Conservation (phyloP, 768 basidiomycete genomes). For the Suillus discolor region DNA sequence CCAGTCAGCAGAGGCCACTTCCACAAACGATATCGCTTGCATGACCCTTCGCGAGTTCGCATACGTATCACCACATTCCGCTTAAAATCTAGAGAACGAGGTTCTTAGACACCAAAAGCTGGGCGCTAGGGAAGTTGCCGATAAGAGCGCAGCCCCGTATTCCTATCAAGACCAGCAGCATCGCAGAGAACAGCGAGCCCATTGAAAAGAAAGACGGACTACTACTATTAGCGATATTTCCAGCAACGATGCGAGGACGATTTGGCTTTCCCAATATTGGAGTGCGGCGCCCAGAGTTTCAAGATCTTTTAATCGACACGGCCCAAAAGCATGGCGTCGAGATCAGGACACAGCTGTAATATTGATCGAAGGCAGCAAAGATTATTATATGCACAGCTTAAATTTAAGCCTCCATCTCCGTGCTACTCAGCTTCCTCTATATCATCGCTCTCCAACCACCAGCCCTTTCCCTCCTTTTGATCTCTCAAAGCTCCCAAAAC, state of each 20-base stretch:
- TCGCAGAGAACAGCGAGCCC: too few relatives aligned
- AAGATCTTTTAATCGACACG: conserved; percentile 31
- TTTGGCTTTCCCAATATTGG: conserved; percentile 33
- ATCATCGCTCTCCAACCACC: conserved; percentile 57
- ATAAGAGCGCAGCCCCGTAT: too few relatives aligned
- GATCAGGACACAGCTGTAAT: conserved; percentile 19
- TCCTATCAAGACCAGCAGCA: too few relatives aligned
- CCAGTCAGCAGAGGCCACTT: too few relatives aligned
- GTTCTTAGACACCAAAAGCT: not conserved
- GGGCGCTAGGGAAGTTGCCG: too few relatives aligned
- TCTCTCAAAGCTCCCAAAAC: conserved; percentile 26
- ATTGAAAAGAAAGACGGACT: too few relatives aligned
- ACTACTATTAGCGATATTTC: conserved; percentile 17
- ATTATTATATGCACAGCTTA: not conserved
- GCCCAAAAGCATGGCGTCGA: conserved; percentile 34
- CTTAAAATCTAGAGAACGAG: too few relatives aligned
- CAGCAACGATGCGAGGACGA: conserved; percentile 15
- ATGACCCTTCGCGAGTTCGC: too few relatives aligned
- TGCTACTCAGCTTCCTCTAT: conserved; percentile 47
- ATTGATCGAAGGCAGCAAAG: not conserved
- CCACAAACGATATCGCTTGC: too few relatives aligned
- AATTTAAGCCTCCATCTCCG: not conserved
- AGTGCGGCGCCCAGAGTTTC: conserved; percentile 34
- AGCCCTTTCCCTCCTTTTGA: conserved; percentile 33
- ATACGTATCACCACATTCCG: too few relatives aligned